phyloP scores from a whole-genome alignment of 257 asterid species.

The Lithospermum erythrorhizon region DNA sequence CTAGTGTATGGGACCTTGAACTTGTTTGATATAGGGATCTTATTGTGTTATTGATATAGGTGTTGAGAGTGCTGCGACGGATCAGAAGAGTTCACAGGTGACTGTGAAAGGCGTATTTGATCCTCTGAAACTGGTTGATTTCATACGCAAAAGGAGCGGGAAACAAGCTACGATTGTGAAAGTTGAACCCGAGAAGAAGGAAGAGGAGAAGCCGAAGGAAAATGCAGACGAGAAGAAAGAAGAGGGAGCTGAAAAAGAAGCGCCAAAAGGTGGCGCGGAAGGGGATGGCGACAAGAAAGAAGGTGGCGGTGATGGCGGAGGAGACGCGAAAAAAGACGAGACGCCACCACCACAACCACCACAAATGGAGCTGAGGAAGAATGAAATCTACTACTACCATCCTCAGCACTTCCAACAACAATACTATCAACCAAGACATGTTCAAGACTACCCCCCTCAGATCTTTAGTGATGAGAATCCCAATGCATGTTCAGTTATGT shows the following conservation, averaged over 20 bases:
- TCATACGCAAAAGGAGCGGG: slow-evolving; percentile 52
- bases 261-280: slow-evolving; percentile 19
- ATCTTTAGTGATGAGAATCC: slow-evolving; percentile 50
- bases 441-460: slow-evolving; percentile 25
- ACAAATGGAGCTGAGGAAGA: slow-evolving; percentile 23
- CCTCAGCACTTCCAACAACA: slow-evolving; percentile 19
- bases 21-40: background rate
- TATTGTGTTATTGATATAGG: slow-evolving; percentile 25
- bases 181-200: slow-evolving; percentile 60
- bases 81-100: slow-evolving; percentile 70
- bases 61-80: slow-evolving; percentile 76
- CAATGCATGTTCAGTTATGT: slow-evolving; percentile 40
- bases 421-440: slow-evolving; percentile 8
- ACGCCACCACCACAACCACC: slow-evolving; percentile 1
- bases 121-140: slow-evolving; percentile 43
- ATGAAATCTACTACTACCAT: slow-evolving; percentile 17
- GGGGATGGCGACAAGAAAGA: slow-evolving; percentile 4
- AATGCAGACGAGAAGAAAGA: slow-evolving; percentile 26
- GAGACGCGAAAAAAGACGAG: background rate
- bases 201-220: slow-evolving; percentile 33
- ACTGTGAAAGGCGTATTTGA: slow-evolving; percentile 59
- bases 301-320: slow-evolving; percentile 4
- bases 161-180: slow-evolving; percentile 51
- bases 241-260: slow-evolving; percentile 13
- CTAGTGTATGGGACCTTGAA: too few relatives aligned